Conservation (phyloP, 139 green algal species). For the Chlamydomonas sphaeroides region DNA sequence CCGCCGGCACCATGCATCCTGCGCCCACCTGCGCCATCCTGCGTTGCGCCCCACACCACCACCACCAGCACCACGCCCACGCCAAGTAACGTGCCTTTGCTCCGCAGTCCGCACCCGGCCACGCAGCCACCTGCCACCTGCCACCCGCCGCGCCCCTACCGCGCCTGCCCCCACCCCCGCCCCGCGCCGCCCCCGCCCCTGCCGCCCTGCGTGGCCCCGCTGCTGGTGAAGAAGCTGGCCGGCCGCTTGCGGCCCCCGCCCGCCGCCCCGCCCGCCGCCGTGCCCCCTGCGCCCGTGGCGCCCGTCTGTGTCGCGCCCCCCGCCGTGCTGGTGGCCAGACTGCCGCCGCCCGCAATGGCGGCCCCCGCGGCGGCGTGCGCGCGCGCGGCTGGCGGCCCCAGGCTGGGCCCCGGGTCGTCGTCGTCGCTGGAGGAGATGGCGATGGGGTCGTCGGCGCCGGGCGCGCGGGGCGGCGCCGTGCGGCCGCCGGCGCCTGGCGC, state of each 20-base stretch:
- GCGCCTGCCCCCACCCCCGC: background rate
- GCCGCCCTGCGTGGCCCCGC: background rate
- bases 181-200: background rate
- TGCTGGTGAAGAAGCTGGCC: slow-evolving; percentile 25
- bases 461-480: background rate
- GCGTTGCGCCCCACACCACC: too few species aligned
- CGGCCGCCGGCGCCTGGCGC: background rate
- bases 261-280: background rate
- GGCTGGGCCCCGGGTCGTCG: background rate
- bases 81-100: too few species aligned
- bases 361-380: slow-evolving; percentile 23
- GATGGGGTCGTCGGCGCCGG: background rate
- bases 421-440: slow-evolving; percentile 5
- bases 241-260: slow-evolving; percentile 29
- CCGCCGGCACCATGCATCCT: too few species aligned
- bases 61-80: too few species aligned
- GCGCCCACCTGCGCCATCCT: too few species aligned
- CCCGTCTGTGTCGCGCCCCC: background rate
- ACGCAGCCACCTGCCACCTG: too few species aligned
- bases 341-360: background rate
- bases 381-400: background rate
- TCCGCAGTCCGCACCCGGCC: too few species aligned
- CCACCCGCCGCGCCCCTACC: background rate
- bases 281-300: background rate
- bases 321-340: background rate